Base-by-base conservation (phyloP, 306 rosid species). In the Castanea crenata region DNA sequence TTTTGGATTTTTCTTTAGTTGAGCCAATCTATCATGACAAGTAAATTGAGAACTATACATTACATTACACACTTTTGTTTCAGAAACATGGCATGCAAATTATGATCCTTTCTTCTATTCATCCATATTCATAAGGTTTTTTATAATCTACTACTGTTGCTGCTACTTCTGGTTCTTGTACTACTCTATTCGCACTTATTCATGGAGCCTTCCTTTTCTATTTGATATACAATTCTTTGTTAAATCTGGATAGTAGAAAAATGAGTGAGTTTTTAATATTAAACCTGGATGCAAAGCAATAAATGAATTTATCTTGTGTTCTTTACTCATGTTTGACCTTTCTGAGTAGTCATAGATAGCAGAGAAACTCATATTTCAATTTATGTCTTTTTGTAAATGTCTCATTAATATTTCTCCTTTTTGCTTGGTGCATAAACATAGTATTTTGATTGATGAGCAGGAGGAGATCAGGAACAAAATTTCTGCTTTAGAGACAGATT, bases 391-490 rank as follows among this genome's bases (percentile, higher is more conserved):
- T 11, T 31, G 23, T 55, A 46, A 46, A 13, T 18, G 71, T 14
- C 31, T 6, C 31, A 34, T 51, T 54, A 32, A 55, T 55, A 7
- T 38, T 38, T 38, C 6, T 7, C 51, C 65, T 55, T 23, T 31
- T 21, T 27, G 44, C 57, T 35, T 76, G 61, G 55, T 61, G 20
- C 41, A 32, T 67, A 62, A 71, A 31, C 56, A 1, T 79, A 5
- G n/a, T 46, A 44, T 55, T 49, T 61, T 70, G 21, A 34, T 76
- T 63, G 74, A 81, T 77, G 82, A 38, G 59, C 90, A 94, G 99
- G 97, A 92, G 83, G 92, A 90, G 61, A 86, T 94, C 52, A 87
- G 99, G 82, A 86, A 80, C 75, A 87, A 80, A 83, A 88, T 90
- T 7, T 90, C 88, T 31, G 88, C 89, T 14, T 27, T 94, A 59